Conservation (phyloP, 768 basidiomycete genomes). For the Candolleomyces aberdarensis region DNA sequence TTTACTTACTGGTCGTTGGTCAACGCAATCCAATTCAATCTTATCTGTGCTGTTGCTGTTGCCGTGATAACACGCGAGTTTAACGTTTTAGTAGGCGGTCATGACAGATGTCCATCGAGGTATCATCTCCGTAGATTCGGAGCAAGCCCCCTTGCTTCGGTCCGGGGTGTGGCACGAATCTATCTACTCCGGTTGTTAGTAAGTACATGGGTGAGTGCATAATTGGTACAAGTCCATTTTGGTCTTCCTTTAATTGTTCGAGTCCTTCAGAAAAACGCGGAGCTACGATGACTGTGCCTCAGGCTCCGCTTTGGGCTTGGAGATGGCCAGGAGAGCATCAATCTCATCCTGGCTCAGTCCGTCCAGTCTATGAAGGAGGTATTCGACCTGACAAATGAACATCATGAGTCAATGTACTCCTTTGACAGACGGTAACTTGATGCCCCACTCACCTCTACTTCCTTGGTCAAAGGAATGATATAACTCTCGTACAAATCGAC, state of each 20-base stretch:
- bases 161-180: too few relatives aligned
- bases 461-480: slow-evolving; percentile 96
- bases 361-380: slow-evolving; percentile 86
- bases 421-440: background rate
- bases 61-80: background rate
- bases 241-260: too few relatives aligned
- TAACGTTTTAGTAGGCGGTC: too few relatives aligned
- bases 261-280: too few relatives aligned
- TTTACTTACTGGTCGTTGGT: background rate
- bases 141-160: too few relatives aligned
- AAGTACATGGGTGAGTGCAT: too few relatives aligned
- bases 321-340: slow-evolving; percentile 4
- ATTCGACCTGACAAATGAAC: slow-evolving; percentile 64
- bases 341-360: slow-evolving; percentile 77
- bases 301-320: slow-evolving; percentile 4
- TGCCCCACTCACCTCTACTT: slow-evolving; percentile 79
- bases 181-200: too few relatives aligned
- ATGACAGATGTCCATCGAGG: too few relatives aligned
- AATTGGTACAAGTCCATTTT: too few relatives aligned
- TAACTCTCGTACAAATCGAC: slow-evolving; percentile 92
- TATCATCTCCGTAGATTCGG: too few relatives aligned
- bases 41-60: background rate
- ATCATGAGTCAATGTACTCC: background rate
- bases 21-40: background rate
- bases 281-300: background rate